A percentile compares a stretch with the other conserved stretches of the same genome.
These are phyloP conservation scores for Globisporangium polare DNA, from an alignment of 352 stramenopile species.

Conservation along the genomic window DNA sequence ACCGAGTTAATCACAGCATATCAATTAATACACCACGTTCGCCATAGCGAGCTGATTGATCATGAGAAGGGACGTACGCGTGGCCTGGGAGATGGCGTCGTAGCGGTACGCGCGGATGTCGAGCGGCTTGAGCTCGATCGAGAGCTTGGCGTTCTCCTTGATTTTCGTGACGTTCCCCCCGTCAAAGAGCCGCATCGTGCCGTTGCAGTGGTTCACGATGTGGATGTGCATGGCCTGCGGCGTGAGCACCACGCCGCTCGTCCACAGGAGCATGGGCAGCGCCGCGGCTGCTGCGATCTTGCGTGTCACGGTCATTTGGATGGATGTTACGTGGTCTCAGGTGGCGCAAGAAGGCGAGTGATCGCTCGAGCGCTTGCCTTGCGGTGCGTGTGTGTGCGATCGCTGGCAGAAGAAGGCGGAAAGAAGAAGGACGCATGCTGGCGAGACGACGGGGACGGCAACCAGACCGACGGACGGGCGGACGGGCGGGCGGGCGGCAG, in stretches of 20 bases:
- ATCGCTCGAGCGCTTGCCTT: not conserved
- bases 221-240: not conserved
- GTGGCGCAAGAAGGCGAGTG: not conserved
- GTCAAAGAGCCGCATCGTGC: slow-evolving; percentile 15
- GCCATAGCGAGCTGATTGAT: not conserved
- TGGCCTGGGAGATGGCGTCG: slow-evolving; percentile 12
- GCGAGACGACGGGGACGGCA: not conserved
- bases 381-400: no score
- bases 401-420: no score
- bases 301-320: not conserved
- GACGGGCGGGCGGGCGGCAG: no score
- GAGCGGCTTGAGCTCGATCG: slow-evolving; percentile 8
- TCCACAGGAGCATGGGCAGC: not conserved
- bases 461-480: not conserved
- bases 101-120: slow-evolving; percentile 15
- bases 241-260: not conserved
- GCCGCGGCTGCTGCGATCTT: not conserved
- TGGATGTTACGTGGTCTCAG: not conserved
- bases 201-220: slow-evolving; percentile 18
- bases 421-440: no score
- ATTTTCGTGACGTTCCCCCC: slow-evolving; percentile 9
- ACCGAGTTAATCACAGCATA: not conserved
- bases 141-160: slow-evolving; percentile 3
- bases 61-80: slow-evolving; percentile 12
- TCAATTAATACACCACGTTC: no score